Evolutionary conservation across 371 early-diverging fungal species (phyloP).

Genomic region (Mortierella sp.): DNA sequence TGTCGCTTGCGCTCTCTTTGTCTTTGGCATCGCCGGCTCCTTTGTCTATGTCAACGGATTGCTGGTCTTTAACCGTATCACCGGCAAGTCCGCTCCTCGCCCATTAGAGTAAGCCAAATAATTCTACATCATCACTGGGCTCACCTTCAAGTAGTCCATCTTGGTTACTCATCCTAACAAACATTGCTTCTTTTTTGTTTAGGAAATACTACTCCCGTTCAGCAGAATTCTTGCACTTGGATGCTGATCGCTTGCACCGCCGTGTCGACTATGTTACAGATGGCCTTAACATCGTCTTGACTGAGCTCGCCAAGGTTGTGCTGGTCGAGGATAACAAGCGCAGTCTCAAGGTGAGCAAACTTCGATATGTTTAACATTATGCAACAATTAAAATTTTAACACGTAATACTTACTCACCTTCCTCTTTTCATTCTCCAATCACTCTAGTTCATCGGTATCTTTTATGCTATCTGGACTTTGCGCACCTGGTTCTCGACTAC

Average conservation of each 20-base stretch:
- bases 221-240: slow-evolving; percentile 44
- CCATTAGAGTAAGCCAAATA: slow-evolving; percentile 57
- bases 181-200: not conserved
- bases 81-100: slow-evolving; percentile 55
- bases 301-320: slow-evolving; percentile 64
- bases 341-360: slow-evolving; percentile 48
- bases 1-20: slow-evolving; percentile 62
- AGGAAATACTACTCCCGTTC: slow-evolving; percentile 43
- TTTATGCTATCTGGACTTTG: slow-evolving; percentile 69
- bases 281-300: slow-evolving; percentile 61
- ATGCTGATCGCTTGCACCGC: slow-evolving; percentile 55
- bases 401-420: not conserved
- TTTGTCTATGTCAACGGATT: slow-evolving; percentile 68
- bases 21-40: slow-evolving; percentile 64
- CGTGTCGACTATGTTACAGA: slow-evolving; percentile 55
- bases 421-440: not conserved
- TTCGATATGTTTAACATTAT: not conserved
- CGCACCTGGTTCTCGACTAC: slow-evolving; percentile 70
- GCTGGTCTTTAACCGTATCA: slow-evolving; percentile 59
- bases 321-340: slow-evolving; percentile 68
- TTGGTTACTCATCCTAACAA: no score
- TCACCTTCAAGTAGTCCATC: no score
- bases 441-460: slow-evolving; percentile 58
- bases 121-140: not conserved
- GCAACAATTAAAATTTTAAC: not conserved